phyloP scores from a whole-genome alignment of 192 early-diverging fungal species.

The Mycoemilia scoparia region DNA sequence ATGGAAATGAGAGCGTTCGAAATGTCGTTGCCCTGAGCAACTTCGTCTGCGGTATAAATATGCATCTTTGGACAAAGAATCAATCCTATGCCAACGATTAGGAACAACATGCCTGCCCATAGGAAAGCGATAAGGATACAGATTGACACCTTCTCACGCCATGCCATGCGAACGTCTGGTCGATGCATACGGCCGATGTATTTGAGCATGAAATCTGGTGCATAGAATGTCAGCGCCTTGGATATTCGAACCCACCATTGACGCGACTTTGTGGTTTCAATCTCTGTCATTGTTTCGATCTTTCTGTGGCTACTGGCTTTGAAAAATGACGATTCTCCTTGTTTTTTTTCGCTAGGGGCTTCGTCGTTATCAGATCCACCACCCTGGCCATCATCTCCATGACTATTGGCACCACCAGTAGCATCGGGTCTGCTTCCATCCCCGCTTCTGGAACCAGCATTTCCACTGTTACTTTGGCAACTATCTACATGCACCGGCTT shows the following conservation, averaged over 20 bases:
- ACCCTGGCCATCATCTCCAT: no score
- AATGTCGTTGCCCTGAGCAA: slow-evolving; percentile 35
- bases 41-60: slow-evolving; percentile 38
- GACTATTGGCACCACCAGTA: no score
- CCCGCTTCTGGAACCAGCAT: no score
- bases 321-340: no score
- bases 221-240: slow-evolving; percentile 9
- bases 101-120: slow-evolving; percentile 63
- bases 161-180: slow-evolving; percentile 84
- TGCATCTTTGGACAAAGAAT: slow-evolving; percentile 65
- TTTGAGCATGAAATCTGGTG: slow-evolving; percentile 16
- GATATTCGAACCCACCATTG: slow-evolving; percentile 21
- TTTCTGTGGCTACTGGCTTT: no score
- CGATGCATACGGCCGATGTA: slow-evolving; percentile 52
- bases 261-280: slow-evolving; percentile 15
- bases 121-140: slow-evolving; percentile 67
- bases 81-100: slow-evolving; percentile 66
- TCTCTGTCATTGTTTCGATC: no score
- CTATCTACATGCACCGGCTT: no score
- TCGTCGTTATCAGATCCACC: no score
- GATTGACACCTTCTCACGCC: slow-evolving; percentile 79
- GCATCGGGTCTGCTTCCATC: no score
- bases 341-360: no score
- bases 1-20: slow-evolving; percentile 39
- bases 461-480: no score